phyloP scores from a whole-genome alignment of 2,329 filamentous ascomycete genomes.

The Zymoseptoria crescenta region DNA sequence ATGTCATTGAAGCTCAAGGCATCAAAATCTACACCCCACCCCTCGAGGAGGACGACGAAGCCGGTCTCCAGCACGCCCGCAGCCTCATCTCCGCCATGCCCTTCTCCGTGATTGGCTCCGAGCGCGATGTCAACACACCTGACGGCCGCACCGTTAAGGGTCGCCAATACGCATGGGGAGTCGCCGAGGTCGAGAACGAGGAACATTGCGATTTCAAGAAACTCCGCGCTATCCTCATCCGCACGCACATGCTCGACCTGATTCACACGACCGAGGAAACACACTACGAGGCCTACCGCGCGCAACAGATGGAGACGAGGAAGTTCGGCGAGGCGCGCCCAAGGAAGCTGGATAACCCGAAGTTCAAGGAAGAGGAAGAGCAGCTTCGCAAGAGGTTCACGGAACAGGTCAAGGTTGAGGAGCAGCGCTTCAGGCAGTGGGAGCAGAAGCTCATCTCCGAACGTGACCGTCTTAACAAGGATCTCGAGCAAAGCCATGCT shows the following conservation, averaged over 20 bases:
- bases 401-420: slow-evolving; percentile 99
- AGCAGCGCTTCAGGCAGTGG: slow-evolving; percentile 98
- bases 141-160: slow-evolving; percentile 98
- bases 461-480: slow-evolving; percentile 98
- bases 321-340: slow-evolving; percentile 98
- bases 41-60: slow-evolving; percentile 95
- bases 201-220: slow-evolving; percentile 99
- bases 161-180: slow-evolving; percentile 98
- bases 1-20: slow-evolving; percentile 93
- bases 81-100: slow-evolving; percentile 95
- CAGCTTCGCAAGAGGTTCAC: slow-evolving; percentile 97
- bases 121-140: slow-evolving; percentile 96
- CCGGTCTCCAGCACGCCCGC: slow-evolving; percentile 87
- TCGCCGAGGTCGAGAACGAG: slow-evolving; percentile 98
- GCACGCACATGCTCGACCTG: slow-evolving; percentile 93
- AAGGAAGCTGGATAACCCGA: slow-evolving; percentile 98
- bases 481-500: slow-evolving; percentile 94
- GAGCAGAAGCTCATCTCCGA: slow-evolving; percentile 99
- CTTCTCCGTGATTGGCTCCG: slow-evolving; percentile 96
- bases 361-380: slow-evolving; percentile 99
- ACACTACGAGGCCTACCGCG: slow-evolving; percentile 98
- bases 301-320: slow-evolving; percentile 98
- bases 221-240: slow-evolving; percentile 95
- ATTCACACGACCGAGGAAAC: slow-evolving; percentile 99
- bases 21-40: slow-evolving; percentile 99